phyloP scores from a whole-genome alignment of 345 rosid genomes.

The Aurinia saxatilis region DNA sequence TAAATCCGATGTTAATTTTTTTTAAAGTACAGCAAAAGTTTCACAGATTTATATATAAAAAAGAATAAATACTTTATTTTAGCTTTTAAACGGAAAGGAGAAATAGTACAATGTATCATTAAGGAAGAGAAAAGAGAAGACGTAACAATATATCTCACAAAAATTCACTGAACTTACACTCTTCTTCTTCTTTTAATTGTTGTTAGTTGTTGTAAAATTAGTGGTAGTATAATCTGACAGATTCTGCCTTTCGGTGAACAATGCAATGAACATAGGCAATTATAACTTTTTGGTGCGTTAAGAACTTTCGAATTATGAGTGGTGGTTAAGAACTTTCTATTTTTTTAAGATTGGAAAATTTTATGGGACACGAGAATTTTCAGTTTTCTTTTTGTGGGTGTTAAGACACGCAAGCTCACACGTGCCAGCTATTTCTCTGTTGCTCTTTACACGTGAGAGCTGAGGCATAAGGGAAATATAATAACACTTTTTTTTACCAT shows the following conservation, averaged over 20 bases:
- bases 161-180: conserved; percentile 29
- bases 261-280: conserved; percentile 23
- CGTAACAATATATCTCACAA: conserved; percentile 2
- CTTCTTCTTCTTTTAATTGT: not conserved
- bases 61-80: not conserved
- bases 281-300: conserved; percentile 10
- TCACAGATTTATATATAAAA: not conserved
- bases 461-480: not conserved
- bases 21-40: too few relatives aligned
- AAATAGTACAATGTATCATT: conserved; percentile 7
- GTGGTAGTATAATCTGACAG: conserved; percentile 8
- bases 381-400: not conserved
- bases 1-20: too few relatives aligned
- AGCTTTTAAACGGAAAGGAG: not conserved
- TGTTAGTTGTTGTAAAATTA: not conserved
- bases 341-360: not conserved
- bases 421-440: conserved; percentile 22
- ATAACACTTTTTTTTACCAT: too few relatives aligned
- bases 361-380: conserved; percentile 3
- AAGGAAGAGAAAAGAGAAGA: conserved; percentile 11
- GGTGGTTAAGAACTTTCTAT: conserved; percentile 20
- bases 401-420: conserved; percentile 5
- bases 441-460: conserved; percentile 8
- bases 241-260: conserved; percentile 16
- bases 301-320: conserved; percentile 12